Percentiles rank a stretch among this genome's conserved stretches.
phyloP scores from a whole-genome alignment of 2,329 filamentous ascomycete genomes.

The Ciborinia camelliae region DNA sequence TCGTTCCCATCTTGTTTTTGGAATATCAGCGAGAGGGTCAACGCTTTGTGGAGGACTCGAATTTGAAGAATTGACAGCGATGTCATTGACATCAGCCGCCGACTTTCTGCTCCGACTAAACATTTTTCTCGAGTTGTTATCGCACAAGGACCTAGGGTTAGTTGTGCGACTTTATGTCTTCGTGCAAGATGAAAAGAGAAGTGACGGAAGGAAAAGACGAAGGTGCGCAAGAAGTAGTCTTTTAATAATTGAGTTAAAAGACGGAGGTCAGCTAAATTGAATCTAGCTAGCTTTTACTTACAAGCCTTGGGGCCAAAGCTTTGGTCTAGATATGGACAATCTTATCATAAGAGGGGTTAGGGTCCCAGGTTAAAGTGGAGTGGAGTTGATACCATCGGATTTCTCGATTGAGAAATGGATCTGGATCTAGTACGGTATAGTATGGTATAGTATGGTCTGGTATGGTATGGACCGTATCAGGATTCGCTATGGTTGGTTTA shows the following conservation, averaged over 20 bases:
- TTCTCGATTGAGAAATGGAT: no score
- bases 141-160: not conserved
- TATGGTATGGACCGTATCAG: no score
- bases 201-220: not conserved
- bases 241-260: no score
- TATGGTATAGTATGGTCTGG: no score
- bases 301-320: not conserved
- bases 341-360: no score
- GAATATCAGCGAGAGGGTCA: slow-evolving; percentile 25
- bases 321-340: no score
- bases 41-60: slow-evolving; percentile 12
- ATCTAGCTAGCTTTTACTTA: not conserved
- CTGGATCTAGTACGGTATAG: no score
- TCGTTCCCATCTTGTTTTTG: slow-evolving; percentile 31
- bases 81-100: slow-evolving; percentile 8
- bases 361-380: no score
- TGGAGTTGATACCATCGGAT: no score
- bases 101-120: slow-evolving; percentile 22
- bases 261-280: not conserved
- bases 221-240: not conserved
- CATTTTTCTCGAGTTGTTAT: slow-evolving; percentile 14
- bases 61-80: slow-evolving; percentile 7
- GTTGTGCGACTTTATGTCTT: not conserved
- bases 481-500: no score
- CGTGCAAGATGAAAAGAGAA: not conserved